phyloP scores from a whole-genome alignment of 2,329 filamentous ascomycete genomes.

The Colletotrichum sp. region DNA sequence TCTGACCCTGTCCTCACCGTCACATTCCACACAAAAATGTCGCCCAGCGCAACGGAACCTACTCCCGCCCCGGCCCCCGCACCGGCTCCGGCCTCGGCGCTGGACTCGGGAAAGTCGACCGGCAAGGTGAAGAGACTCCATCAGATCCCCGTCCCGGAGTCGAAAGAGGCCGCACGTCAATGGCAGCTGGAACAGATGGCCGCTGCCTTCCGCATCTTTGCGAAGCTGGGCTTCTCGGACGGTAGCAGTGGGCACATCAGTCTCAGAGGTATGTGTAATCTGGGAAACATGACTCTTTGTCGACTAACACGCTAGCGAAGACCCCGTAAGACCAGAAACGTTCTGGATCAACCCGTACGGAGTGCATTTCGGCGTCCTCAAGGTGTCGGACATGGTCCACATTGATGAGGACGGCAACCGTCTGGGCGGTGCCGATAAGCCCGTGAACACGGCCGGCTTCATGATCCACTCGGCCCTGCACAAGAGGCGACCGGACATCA shows the following conservation, averaged over 20 bases:
- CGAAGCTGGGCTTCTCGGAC: constrained; percentile 49
- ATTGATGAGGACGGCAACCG: constrained; percentile 64
- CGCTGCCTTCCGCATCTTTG: constrained; percentile 52
- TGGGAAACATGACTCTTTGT: rapidly evolving
- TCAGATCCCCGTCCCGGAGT: constrained; percentile 11
- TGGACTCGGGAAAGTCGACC: constrained; percentile 1
- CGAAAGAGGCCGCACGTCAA: constrained; percentile 30
- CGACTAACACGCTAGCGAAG: constrained; percentile 8
- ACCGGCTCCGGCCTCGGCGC: constrained; percentile 2
- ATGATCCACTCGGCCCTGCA: constrained; percentile 71
- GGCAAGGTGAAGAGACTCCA: constrained; percentile 18
- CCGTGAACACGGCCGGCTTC: constrained; percentile 72
- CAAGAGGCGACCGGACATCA: constrained; percentile 65
- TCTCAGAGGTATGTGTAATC: constrained; percentile 26
- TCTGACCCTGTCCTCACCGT: background rate
- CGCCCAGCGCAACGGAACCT: background rate
- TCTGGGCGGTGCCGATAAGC: constrained; percentile 61
- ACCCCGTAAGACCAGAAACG: constrained; percentile 36
- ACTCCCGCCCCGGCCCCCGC: background rate
- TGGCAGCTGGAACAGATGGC: constrained; percentile 48
- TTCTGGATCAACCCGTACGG: constrained; percentile 63
- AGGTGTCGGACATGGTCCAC: constrained; percentile 70
- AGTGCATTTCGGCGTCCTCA: constrained; percentile 68
- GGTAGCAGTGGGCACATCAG: constrained; percentile 53
- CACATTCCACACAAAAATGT: background rate